Evolutionary conservation across 2,329 filamentous ascomycete species (phyloP).

Genomic region (Alternaria incomplexa): DNA sequence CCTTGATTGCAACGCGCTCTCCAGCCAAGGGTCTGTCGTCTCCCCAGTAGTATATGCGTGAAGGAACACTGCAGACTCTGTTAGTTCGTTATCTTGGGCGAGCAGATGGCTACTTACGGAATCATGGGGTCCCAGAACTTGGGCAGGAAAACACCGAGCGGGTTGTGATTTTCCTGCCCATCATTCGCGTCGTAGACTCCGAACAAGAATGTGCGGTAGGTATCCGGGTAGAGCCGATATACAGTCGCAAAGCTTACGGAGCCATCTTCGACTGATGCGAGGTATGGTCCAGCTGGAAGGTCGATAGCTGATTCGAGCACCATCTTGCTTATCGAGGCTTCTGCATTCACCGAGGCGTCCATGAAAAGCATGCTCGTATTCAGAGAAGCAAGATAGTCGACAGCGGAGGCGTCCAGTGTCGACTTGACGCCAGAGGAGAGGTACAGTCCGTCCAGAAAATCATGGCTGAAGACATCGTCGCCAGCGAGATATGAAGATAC

Average conservation of each 20-base stretch:
- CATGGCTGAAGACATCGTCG: constrained; percentile 48
- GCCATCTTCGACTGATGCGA: constrained; percentile 17
- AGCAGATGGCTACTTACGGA: constrained; percentile 22
- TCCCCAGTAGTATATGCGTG: constrained; percentile 46
- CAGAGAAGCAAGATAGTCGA: constrained; percentile 21
- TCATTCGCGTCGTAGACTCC: constrained; percentile 39
- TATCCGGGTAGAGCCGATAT: constrained; percentile 40
- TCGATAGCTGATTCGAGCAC: constrained; percentile 6
- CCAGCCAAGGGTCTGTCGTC: constrained; percentile 40
- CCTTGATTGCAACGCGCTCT: constrained; percentile 36
- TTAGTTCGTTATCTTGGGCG: background rate
- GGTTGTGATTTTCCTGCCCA: constrained; percentile 24
- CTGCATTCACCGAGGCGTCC: constrained; percentile 13
- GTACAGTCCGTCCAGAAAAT: constrained; percentile 46
- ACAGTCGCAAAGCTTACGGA: constrained; percentile 31
- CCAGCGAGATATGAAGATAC: constrained; percentile 39
- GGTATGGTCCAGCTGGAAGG: constrained; percentile 40
- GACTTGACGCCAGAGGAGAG: constrained; percentile 30
- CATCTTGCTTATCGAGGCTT: background rate
- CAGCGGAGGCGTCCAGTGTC: constrained; percentile 26
- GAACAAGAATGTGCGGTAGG: constrained; percentile 38
- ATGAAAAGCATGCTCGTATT: constrained; percentile 25
- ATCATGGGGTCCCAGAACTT: constrained; percentile 39
- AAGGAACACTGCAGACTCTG: constrained; percentile 38
- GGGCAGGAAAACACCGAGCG: constrained; percentile 32